Evolutionary conservation across 371 early-diverging fungal genomes (phyloP).

Genomic region (Mucor plumbeus): DNA sequence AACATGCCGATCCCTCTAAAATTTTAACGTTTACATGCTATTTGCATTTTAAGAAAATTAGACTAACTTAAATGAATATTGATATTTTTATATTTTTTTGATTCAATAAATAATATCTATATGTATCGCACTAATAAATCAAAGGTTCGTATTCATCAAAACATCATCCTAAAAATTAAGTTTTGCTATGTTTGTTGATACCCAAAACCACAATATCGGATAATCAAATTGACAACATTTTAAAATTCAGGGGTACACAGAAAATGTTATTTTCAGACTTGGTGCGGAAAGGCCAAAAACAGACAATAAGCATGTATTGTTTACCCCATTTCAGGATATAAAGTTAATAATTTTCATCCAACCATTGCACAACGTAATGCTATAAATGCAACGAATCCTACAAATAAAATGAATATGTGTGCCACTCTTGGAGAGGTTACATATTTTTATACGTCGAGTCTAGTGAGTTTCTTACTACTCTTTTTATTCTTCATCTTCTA

Average conservation of each 20-base stretch:
- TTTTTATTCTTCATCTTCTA: slow-evolving; percentile 22
- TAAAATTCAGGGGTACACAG: slow-evolving; percentile 7
- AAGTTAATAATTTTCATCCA: slow-evolving; percentile 16
- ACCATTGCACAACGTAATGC: slow-evolving; percentile 15
- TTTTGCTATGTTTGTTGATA: no score
- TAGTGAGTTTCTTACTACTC: not conserved
- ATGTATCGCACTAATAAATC: no score
- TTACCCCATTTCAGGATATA: slow-evolving; percentile 3
- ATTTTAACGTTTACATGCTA: not conserved
- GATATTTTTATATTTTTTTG: no score
- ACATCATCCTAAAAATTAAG: not conserved
- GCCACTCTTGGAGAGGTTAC: not conserved
- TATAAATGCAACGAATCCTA: no score
- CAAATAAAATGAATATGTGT: no score
- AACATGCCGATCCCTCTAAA: not conserved
- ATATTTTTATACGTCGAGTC: slow-evolving; percentile 4
- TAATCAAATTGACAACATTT: not conserved
- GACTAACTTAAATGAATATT: no score
- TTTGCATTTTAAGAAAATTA: not conserved
- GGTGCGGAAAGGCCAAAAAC: slow-evolving; percentile 2
- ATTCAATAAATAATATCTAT: no score
- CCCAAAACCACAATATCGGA: not conserved
- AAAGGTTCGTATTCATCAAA: no score
- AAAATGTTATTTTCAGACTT: slow-evolving; percentile 3
- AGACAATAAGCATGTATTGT: slow-evolving; percentile 11